Evolutionary conservation across 768 basidiomycete species (phyloP), one percentile per base, ranked within the genome.

Genomic region (Psilocybe cubensis): DNA sequence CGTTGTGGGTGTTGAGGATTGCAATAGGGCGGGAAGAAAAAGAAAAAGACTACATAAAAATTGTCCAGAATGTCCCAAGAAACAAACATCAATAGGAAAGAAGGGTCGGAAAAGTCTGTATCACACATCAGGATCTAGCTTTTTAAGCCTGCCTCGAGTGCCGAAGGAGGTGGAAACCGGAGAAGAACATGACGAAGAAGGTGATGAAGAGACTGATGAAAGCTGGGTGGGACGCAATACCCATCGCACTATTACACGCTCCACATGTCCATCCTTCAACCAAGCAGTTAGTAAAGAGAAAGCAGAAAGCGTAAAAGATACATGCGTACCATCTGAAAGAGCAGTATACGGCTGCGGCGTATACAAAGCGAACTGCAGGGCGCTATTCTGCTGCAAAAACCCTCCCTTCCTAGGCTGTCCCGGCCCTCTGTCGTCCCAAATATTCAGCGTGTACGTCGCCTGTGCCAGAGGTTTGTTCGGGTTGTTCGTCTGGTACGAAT

Each of bases 321-420:
- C 12, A 46, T 28, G 63, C 72, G 56, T 43, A 74, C 72, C 71
- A 45, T 59, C 62, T 18, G 79, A 69, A 7, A 93, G 67, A 4
- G 85, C 79, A 0, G 88, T 91, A 68, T 94, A 93, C 12, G 79
- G 20, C 63, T 83, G 82, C 0, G 94, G 92, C 0, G 86, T 85
- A 66, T 96, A 97, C 65, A 97, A 72, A 41, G 92, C 93, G 76
- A 97, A 96, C 66, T 83, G 77, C 45, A 93, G 74, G 0, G 80
- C 84, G 40, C 80, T 81, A 66, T 92, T 91, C 42, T 89, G 85
- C 62, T 77, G 76, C 61, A 97, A 75, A 64, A 80, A 80, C 2
- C 95, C 94, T 0, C 84, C 81, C 23, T 74, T 68, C 40, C 84
- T 77, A 14, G 76, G 74, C 0, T 87, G 84, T 6, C 76, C 80